Conservation (phyloP, 2,329 filamentous ascomycete genomes). For the Didymella sp. region DNA sequence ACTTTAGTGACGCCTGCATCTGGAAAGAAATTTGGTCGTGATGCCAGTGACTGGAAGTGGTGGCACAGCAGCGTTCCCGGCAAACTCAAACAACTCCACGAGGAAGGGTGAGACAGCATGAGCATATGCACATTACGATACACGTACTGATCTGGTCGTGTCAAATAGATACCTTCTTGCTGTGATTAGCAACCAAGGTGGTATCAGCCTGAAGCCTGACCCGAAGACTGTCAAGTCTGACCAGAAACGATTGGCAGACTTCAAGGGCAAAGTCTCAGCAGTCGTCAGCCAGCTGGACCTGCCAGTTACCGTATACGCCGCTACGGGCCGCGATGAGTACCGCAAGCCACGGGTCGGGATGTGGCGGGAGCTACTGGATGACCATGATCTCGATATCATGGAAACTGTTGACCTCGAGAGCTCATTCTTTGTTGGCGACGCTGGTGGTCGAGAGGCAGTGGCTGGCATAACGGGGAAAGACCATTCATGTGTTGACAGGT, state of each 20-base stretch:
- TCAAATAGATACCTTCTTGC: constrained; percentile 71
- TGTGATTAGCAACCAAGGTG: constrained; percentile 88
- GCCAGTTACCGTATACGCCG: constrained; percentile 82
- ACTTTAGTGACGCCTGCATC: constrained; percentile 83
- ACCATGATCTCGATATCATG: constrained; percentile 57
- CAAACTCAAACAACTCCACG: constrained; percentile 70
- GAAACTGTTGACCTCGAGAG: constrained; percentile 69
- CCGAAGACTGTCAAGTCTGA: constrained; percentile 72
- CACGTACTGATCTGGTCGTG: constrained; percentile 14
- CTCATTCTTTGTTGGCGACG: constrained; percentile 91
- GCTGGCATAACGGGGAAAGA: constrained; percentile 57
- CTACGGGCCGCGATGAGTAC: constrained; percentile 80
- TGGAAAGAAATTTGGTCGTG: constrained; percentile 76
- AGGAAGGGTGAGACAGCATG: constrained; percentile 65
- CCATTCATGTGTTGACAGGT: constrained; percentile 68
- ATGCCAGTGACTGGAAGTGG: constrained; percentile 90
- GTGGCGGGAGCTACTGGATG: constrained; percentile 74
- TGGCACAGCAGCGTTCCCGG: constrained; percentile 77
- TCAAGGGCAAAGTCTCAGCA: constrained; percentile 78
- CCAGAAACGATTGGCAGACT: constrained; percentile 74
- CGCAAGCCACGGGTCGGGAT: constrained; percentile 89
- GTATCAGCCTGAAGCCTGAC: constrained; percentile 75
- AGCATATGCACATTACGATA: neutral
- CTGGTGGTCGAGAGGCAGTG: constrained; percentile 61
- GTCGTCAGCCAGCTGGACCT: constrained; percentile 76